A percentile compares a stretch with the other conserved stretches of the same genome.
phyloP scores from a whole-genome alignment of 345 rosid species.

The Erysimum cheiranthoides region DNA sequence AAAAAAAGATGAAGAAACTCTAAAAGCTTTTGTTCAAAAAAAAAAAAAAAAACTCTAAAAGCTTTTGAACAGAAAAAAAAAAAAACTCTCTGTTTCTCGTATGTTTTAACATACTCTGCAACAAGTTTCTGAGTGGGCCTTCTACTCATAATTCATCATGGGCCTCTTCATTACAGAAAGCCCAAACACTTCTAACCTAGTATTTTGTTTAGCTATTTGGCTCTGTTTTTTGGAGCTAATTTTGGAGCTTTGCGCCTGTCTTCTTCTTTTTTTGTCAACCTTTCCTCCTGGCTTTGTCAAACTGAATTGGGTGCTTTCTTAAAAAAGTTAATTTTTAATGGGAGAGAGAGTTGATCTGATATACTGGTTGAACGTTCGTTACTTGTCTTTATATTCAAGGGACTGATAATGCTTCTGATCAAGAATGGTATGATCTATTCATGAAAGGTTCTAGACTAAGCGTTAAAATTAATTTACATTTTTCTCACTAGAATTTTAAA shows the following conservation, averaged over 20 bases:
- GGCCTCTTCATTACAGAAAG: not conserved
- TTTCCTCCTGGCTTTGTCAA: no score
- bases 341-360: no score
- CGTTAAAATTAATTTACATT: not conserved
- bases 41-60: no score
- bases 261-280: no score
- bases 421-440: not conserved
- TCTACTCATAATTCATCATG: not conserved
- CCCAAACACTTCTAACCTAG: not conserved
- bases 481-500: not conserved
- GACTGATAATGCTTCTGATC: not conserved
- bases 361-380: no score
- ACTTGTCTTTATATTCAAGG: not conserved
- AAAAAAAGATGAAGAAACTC: not conserved
- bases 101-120: not conserved
- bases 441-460: not conserved
- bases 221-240: no score
- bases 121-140: not conserved
- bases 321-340: no score
- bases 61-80: no score
- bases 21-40: no score
- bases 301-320: no score
- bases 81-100: not conserved
- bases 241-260: no score
- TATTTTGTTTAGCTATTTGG: no score